phyloP scores from a whole-genome alignment of 2,329 filamentous ascomycete genomes.

The Pseudogymnoascus sp. region DNA sequence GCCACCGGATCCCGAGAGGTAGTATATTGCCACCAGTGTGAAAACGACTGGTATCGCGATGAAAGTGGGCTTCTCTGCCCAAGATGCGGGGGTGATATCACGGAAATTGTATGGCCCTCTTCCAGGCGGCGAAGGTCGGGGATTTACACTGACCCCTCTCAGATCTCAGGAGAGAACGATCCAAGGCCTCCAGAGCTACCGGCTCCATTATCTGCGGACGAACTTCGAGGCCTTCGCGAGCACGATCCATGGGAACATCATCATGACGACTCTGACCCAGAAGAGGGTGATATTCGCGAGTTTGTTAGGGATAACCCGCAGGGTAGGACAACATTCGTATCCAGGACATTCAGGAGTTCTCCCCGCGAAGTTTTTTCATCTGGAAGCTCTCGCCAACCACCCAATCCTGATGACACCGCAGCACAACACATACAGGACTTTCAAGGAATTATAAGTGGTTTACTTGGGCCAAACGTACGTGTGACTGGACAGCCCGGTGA shows the following conservation, averaged over 20 bases:
- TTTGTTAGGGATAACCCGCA: conserved; percentile 23
- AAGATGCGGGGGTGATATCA: conserved; percentile 66
- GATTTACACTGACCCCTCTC: not conserved
- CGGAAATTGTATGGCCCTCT: conserved; percentile 62
- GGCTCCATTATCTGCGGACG: conserved; percentile 15
- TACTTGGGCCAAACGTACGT: not conserved
- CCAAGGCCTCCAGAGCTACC: conserved; percentile 40
- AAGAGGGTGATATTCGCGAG: conserved; percentile 51
- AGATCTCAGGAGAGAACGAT: conserved; percentile 39
- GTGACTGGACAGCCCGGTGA: not conserved
- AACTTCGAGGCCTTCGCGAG: conserved; percentile 16
- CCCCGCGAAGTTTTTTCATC: not conserved
- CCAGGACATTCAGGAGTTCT: conserved; percentile 20
- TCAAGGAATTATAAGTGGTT: not conserved
- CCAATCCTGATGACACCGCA: not conserved
- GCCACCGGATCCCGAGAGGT: conserved; percentile 52
- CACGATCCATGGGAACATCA: conserved; percentile 23
- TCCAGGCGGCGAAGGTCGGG: not conserved
- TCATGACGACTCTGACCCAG: conserved; percentile 45
- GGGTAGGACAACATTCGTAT: conserved; percentile 21
- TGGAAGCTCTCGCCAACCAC: conserved; percentile 1
- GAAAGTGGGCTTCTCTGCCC: conserved; percentile 65
- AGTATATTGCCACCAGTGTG: conserved; percentile 78
- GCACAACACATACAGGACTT: not conserved
- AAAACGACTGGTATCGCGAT: conserved; percentile 70